phyloP scores from a whole-genome alignment of 2,329 filamentous ascomycete species.

The Stachybotrys chartarum region DNA sequence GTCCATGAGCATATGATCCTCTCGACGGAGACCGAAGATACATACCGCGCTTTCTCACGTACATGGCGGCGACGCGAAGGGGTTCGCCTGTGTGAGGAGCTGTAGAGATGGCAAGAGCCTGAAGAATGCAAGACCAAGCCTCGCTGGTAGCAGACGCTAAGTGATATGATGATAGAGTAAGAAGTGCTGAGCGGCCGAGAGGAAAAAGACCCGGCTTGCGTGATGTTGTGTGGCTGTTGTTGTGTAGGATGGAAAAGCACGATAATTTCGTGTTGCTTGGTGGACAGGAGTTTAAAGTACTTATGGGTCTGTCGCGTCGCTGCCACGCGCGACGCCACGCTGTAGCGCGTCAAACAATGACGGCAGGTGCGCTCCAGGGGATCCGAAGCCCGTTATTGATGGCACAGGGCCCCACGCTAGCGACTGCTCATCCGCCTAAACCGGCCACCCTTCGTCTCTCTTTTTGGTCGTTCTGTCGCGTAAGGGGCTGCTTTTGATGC shows the following conservation, averaged over 20 bases:
- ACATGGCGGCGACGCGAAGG: constrained; percentile 39
- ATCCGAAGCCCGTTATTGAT: not conserved
- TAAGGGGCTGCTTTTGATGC: no score
- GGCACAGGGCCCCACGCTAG: not conserved
- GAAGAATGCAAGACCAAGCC: not conserved
- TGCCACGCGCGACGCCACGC: constrained; percentile 12
- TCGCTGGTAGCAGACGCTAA: not conserved
- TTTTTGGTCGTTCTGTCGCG: not conserved
- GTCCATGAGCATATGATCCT: constrained; percentile 17
- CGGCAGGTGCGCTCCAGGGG: not conserved
- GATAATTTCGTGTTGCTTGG: not conserved
- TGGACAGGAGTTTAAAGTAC: not conserved
- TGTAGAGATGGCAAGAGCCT: not conserved
- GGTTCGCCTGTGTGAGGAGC: constrained; percentile 5
- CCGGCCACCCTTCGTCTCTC: no score
- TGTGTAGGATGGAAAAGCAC: not conserved
- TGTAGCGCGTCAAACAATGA: constrained; percentile 16
- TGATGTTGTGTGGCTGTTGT: not conserved
- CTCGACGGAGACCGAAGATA: constrained; percentile 9
- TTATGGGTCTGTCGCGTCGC: constrained; percentile 5
- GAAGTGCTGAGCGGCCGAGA: not conserved
- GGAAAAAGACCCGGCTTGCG: not conserved
- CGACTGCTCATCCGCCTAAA: not conserved
- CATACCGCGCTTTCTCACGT: constrained; percentile 57
- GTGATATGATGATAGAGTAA: not conserved